Percentiles rank a stretch among this genome's conserved stretches.
Evolutionary conservation across 495 filamentous ascomycete species (phyloP).

Genomic region (Paragyromitra xinjiangensis): DNA sequence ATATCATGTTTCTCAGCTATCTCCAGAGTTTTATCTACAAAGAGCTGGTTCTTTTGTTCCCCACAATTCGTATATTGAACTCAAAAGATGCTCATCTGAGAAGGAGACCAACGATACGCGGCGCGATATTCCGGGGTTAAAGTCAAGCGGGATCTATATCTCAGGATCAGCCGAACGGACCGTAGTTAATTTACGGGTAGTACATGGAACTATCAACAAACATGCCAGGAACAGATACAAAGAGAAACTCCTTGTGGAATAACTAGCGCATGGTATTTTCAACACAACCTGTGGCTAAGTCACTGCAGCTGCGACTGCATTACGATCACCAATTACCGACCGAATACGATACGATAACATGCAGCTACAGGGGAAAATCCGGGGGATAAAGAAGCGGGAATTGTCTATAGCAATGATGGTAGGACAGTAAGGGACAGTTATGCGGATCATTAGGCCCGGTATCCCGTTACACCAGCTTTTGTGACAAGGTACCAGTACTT

Average conservation of each 20-base stretch:
- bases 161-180: constrained; percentile 20
- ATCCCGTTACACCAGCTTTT: constrained; percentile 1
- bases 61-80: background rate
- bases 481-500: background rate
- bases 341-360: constrained; percentile 21
- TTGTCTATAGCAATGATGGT: background rate
- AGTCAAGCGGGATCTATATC: constrained; percentile 6
- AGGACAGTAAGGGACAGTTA: background rate
- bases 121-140: constrained; percentile 39
- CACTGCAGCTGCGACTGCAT: background rate
- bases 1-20: constrained; percentile 17
- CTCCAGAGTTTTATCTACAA: background rate
- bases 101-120: background rate
- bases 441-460: background rate
- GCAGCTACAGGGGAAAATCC: constrained; percentile 7
- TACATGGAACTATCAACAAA: constrained; percentile 4
- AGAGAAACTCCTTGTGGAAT: background rate
- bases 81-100: background rate
- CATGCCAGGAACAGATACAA: constrained; percentile 2
- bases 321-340: background rate
- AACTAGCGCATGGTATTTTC: background rate
- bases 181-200: constrained; percentile 1
- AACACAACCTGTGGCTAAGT: background rate
- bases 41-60: background rate
- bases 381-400: constrained; percentile 19